Percentiles rank a stretch among this genome's conserved stretches.
Conservation (phyloP, 768 basidiomycete species). For the Auriscalpium orientale region DNA sequence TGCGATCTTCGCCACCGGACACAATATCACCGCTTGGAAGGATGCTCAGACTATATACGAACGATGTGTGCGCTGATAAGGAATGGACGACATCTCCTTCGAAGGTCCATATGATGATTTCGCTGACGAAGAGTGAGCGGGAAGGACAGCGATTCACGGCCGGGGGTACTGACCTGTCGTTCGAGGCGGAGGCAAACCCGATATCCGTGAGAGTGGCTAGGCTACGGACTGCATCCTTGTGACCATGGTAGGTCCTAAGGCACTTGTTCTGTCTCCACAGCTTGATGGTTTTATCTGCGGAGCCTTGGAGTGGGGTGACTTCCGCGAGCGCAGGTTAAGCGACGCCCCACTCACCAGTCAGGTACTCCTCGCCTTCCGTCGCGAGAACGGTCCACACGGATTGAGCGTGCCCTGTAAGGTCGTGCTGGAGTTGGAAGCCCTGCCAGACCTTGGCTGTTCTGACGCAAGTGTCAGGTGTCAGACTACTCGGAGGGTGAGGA, state of each 20-base stretch:
- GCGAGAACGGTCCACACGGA: slow-evolving; percentile 92
- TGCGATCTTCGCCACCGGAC: slow-evolving; percentile 92
- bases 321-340: not conserved
- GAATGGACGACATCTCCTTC: slow-evolving; percentile 70
- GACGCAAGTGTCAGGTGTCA: too few relatives aligned
- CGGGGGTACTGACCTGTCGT: slow-evolving; percentile 63
- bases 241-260: slow-evolving; percentile 73
- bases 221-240: slow-evolving; percentile 87
- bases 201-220: slow-evolving; percentile 74
- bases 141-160: not conserved
- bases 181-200: slow-evolving; percentile 92
- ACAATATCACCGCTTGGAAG: slow-evolving; percentile 78
- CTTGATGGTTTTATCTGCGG: slow-evolving; percentile 92
- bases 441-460: slow-evolving; percentile 96
- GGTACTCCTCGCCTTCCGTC: slow-evolving; percentile 62
- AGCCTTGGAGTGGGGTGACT: slow-evolving; percentile 39
- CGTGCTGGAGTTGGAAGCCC: slow-evolving; percentile 61
- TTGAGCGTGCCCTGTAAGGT: slow-evolving; percentile 80
- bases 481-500: too few relatives aligned
- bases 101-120: slow-evolving; percentile 89
- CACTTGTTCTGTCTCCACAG: slow-evolving; percentile 76
- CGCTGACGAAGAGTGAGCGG: slow-evolving; percentile 36
- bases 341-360: slow-evolving; percentile 58
- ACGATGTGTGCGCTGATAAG: slow-evolving; percentile 93
- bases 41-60: slow-evolving; percentile 85